Conservation (phyloP, 208 protist species). For the Entamoeba histolytica region DNA sequence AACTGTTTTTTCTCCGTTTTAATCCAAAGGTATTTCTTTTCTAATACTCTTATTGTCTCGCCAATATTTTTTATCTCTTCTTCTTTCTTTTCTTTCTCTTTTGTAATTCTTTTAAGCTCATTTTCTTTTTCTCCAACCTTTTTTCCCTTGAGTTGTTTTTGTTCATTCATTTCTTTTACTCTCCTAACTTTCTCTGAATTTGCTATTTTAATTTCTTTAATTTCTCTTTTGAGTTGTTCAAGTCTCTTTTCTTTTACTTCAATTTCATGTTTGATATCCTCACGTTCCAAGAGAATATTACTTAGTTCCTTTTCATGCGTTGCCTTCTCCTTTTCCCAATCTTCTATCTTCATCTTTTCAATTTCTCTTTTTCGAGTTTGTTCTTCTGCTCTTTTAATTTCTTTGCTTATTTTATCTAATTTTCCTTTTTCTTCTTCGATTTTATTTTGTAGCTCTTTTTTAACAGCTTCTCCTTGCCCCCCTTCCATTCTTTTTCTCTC, state of each 20-base stretch:
- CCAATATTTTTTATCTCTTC: background rate
- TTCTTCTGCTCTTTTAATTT: background rate
- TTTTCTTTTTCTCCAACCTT: background rate
- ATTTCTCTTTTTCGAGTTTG: background rate
- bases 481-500: background rate
- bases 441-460: background rate
- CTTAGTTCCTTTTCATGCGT: background rate
- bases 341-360: background rate
- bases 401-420: background rate
- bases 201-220: background rate
- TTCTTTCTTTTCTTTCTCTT: background rate
- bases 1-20: constrained; percentile 53
- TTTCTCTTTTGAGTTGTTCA: background rate
- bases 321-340: background rate
- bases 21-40: constrained; percentile 39
- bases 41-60: constrained; percentile 18
- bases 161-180: background rate
- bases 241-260: background rate
- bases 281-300: background rate
- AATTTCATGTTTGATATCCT: background rate
- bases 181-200: background rate
- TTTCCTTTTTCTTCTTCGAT: background rate
- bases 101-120: background rate
- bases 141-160: background rate
- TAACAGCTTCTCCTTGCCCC: background rate